Evolutionary conservation across 2,329 filamentous ascomycete genomes (phyloP).

Genomic region (Teratosphaeria zuluensis): DNA sequence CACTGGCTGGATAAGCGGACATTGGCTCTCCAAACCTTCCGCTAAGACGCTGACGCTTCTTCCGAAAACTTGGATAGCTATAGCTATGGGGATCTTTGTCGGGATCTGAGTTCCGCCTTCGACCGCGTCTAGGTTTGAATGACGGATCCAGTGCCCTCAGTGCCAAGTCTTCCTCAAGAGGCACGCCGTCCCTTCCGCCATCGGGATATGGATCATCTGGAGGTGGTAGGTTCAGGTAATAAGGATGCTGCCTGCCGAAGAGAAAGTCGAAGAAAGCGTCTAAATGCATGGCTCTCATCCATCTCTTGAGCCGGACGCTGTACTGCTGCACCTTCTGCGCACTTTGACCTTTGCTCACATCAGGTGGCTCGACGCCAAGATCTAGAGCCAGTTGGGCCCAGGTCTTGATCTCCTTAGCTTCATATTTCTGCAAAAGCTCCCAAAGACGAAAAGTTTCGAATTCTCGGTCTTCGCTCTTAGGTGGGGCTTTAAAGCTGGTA

Average conservation of each 20-base stretch:
- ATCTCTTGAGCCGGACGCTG: constrained; percentile 81
- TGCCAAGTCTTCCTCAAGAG: constrained; percentile 79
- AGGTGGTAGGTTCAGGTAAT: constrained; percentile 67
- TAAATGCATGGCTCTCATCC: constrained; percentile 95
- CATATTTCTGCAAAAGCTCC: constrained; percentile 67
- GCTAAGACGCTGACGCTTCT: constrained; percentile 24
- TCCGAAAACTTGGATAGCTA: constrained; percentile 3
- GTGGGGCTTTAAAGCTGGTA: constrained; percentile 67
- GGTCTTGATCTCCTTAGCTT: constrained; percentile 77
- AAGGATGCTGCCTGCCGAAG: constrained; percentile 64
- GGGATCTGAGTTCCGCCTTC: constrained; percentile 36
- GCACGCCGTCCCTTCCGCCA: constrained; percentile 67
- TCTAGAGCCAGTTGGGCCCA: constrained; percentile 83
- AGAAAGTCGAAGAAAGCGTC: constrained; percentile 92
- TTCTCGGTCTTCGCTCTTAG: constrained; percentile 76
- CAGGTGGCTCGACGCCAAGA: constrained; percentile 79
- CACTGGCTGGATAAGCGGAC: constrained; percentile 43
- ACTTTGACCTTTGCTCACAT: constrained; percentile 65
- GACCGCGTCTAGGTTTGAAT: constrained; percentile 51
- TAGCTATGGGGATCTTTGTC: constrained; percentile 18
- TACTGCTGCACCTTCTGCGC: constrained; percentile 93
- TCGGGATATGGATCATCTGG: constrained; percentile 53
- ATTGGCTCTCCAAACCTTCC: constrained; percentile 11
- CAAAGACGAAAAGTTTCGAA: constrained; percentile 73
- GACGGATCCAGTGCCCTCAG: constrained; percentile 75